These are phyloP conservation scores for Chytriomyces hyalinus DNA, from an alignment of 192 early-diverging fungal genomes.

Conservation along the genomic window DNA sequence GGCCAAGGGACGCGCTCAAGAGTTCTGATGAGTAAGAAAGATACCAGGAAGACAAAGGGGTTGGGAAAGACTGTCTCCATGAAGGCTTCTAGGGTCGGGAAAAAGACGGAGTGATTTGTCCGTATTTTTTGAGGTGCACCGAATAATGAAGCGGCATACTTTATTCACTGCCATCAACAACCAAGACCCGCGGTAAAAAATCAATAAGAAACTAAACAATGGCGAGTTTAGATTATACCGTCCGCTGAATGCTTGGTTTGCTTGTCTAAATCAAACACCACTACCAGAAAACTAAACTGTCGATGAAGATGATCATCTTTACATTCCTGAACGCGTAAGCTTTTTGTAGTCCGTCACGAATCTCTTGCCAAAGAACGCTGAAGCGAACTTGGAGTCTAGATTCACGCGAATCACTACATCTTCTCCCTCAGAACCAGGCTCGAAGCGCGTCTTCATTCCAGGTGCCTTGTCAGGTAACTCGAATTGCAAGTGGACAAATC, in stretches of 20 bases:
- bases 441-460: not conserved
- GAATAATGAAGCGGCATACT: too few species aligned
- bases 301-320: too few species aligned
- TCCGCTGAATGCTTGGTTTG: too few species aligned
- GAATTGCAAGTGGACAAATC: constrained; percentile 18
- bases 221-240: too few species aligned
- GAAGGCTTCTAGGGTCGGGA: constrained; percentile 41
- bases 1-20: constrained; percentile 82
- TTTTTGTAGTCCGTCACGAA: not conserved
- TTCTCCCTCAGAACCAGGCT: not conserved
- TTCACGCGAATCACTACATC: constrained; percentile 16
- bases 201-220: too few species aligned
- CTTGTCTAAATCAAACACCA: too few species aligned
- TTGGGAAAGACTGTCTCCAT: constrained; percentile 59
- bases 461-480: constrained; percentile 12
- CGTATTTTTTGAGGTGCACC: too few species aligned
- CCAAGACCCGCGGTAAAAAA: too few species aligned
- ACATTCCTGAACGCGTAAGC: too few species aligned
- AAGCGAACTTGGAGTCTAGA: constrained; percentile 2
- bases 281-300: too few species aligned
- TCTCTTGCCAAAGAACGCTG: constrained; percentile 4
- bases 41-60: constrained; percentile 67
- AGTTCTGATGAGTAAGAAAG: constrained; percentile 77
- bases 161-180: too few species aligned
- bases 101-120: constrained; percentile 1